Conservation (phyloP, 2,329 filamentous ascomycete genomes). For the Mollisia scopiformis region DNA sequence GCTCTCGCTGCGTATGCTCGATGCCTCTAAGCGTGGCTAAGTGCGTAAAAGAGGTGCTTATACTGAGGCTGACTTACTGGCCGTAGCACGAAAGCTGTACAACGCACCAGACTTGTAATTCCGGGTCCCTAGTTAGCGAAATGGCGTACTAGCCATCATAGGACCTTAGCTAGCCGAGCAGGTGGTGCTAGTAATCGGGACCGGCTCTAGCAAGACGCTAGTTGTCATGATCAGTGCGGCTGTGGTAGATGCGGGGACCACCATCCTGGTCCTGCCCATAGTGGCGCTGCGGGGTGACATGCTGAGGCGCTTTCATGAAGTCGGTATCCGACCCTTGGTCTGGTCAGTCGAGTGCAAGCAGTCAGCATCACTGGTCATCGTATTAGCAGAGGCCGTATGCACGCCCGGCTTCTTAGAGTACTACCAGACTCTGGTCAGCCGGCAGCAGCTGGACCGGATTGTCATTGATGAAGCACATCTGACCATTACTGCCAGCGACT, state of each 20-base stretch:
- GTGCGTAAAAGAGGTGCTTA: constrained; percentile 4
- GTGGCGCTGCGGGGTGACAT: constrained; percentile 15
- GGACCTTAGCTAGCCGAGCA: constrained; percentile 13
- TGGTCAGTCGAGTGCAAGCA: constrained; percentile 4
- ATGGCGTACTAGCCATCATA: constrained; percentile 12
- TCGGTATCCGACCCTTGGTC: constrained; percentile 11
- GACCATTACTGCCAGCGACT: constrained; percentile 19
- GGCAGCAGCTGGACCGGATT: constrained; percentile 14
- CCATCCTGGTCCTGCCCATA: constrained; percentile 17
- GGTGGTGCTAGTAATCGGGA: constrained; percentile 17
- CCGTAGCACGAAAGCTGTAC: constrained; percentile 7
- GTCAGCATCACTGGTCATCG: constrained; percentile 12
- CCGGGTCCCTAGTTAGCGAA: constrained; percentile 4
- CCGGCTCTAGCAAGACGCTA: constrained; percentile 14
- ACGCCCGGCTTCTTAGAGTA: constrained; percentile 17
- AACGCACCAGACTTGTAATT: constrained; percentile 10
- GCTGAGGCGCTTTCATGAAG: constrained; percentile 12
- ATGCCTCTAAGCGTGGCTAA: constrained; percentile 8
- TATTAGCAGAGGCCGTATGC: constrained; percentile 15
- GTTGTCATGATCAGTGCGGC: constrained; percentile 10
- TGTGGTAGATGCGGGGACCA: constrained; percentile 17
- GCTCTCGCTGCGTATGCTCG: constrained; percentile 8
- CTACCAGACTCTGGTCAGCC: neutral
- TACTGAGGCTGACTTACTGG: no score
- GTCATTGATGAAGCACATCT: constrained; percentile 16